phyloP scores from a whole-genome alignment of 2,329 filamentous ascomycete genomes.

The Hirsutella rhossiliensis region DNA sequence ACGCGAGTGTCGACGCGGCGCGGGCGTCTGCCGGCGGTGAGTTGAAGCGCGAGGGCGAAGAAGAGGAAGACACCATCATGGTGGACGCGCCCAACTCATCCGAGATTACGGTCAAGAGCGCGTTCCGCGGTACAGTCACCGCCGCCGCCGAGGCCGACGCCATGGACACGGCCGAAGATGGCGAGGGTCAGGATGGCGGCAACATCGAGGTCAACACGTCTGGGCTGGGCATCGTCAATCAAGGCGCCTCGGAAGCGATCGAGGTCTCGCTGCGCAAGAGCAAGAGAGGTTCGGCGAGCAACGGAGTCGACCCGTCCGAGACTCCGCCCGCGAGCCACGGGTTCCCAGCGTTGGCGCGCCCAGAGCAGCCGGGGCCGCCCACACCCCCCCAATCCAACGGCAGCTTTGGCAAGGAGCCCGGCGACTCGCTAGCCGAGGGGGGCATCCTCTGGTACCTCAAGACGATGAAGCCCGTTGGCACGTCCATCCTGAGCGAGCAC shows the following conservation, averaged over 20 bases:
- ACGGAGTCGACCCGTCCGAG: conserved; percentile 17
- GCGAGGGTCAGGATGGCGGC: conserved; percentile 22
- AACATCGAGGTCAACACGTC: conserved; percentile 37
- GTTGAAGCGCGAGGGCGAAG: conserved; percentile 21
- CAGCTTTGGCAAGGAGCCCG: conserved; percentile 35
- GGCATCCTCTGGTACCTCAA: conserved; percentile 84
- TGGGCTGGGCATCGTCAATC: conserved; percentile 15
- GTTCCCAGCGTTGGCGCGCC: conserved; percentile 21
- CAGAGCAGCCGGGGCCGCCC: conserved; percentile 35
- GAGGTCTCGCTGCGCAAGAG: conserved; percentile 10
- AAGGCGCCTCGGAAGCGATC: conserved; percentile 4
- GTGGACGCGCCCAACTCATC: conserved; percentile 31
- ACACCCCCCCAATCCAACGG: conserved; percentile 57
- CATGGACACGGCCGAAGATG: conserved; percentile 25
- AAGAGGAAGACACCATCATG: conserved; percentile 37
- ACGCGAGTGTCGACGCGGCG: conserved; percentile 49
- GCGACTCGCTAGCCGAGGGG: conserved; percentile 52
- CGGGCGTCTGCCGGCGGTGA: conserved; percentile 25
- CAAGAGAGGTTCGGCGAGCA: conserved; percentile 10
- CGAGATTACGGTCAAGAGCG: conserved; percentile 34
- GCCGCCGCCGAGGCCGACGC: conserved; percentile 16
- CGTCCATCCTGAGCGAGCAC: conserved; percentile 64
- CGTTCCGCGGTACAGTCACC: conserved; percentile 12
- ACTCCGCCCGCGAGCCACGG: conserved; percentile 38
- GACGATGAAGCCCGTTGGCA: conserved; percentile 67